Base-by-base conservation (phyloP, 192 early-diverging fungal species). In the Coemansia sp. region DNA sequence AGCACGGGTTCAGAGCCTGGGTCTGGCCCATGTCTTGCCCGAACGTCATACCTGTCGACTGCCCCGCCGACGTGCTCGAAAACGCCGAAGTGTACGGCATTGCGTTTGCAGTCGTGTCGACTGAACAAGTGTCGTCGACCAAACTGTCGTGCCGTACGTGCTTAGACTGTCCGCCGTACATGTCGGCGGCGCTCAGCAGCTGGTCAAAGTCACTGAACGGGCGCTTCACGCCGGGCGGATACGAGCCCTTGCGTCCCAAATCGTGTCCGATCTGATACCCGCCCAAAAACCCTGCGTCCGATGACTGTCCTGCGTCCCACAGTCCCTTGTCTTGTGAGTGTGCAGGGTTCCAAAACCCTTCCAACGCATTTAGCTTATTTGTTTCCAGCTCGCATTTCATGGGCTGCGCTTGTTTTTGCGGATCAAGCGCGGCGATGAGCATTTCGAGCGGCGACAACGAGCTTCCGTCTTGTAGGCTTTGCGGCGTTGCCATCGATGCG, bases 371-470 rank as follows among this genome's bases (percentile, higher is more conserved):
- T 31, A 31, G 31, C 31, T 6, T 31, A 6, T 31, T 31, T 31
- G 31, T 31, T 31, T 31, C 31, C 31, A 31, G 5, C 31, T 31
- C 31, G 31, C 31, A 31, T 31, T 31, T 31, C 1, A 31, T 1
- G 31, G 38, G 36, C 28, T 48, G 58, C 23, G 51, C 46, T 42
- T 67, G 72, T 22, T 71, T 71, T 25, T 68, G 66, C 0, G 71
- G 71, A 42, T 79, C 76, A 17, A 79, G 67, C 1, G 76, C 76
- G 1, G 76, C 76, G 42, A 79, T 73, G 28, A 79, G 64, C 76
- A 79, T 79, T 26, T 79, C 76, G 37, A 79, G 54, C n/a, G 71
- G 76, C 3, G 71, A 79, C 34, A 70, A 48, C 19, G 66, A 23
- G 59, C 62, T 52, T 14, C 59, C 50, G n/a, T 69, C 62, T 15